Evolutionary conservation across 2,329 filamentous ascomycete species (phyloP).

Genomic region (Pleomassaria siparia): DNA sequence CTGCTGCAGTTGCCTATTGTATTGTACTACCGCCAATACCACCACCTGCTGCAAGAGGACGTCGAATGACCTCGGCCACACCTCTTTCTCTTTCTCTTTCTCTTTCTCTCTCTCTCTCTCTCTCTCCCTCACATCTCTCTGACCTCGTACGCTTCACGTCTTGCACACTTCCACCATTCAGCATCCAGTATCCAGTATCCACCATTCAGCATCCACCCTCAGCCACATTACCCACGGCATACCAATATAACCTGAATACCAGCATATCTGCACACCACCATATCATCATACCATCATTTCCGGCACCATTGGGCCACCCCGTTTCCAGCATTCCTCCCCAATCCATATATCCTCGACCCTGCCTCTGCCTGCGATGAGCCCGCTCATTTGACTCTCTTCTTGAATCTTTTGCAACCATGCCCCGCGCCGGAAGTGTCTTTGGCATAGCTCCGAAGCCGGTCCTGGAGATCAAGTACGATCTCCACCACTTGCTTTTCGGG

Average conservation of each 20-base stretch:
- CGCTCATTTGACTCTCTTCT: conserved; percentile 14
- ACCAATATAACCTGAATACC: conserved; percentile 3
- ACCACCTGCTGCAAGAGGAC: neutral
- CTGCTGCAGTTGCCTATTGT: too few species aligned
- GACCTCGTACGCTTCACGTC: too few species aligned
- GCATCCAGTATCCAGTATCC: too few species aligned
- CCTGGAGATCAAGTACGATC: conserved; percentile 47
- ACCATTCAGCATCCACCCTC: conserved; percentile 5
- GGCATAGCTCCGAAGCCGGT: conserved; percentile 35
- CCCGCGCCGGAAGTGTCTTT: conserved; percentile 38
- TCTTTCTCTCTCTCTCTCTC: neutral
- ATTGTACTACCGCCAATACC: too few species aligned
- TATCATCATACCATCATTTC: too few species aligned
- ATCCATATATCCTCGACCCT: conserved; percentile 7
- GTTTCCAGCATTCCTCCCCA: conserved; percentile 1
- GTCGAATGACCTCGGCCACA: conserved; percentile 8
- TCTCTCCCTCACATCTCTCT: too few species aligned
- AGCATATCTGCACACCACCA: too few species aligned
- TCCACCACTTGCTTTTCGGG: neutral
- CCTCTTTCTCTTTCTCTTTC: neutral
- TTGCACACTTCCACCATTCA: too few species aligned
- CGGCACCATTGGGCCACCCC: neutral
- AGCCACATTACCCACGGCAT: conserved; percentile 8
- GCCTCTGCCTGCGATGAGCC: conserved; percentile 5
- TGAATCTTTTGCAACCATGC: conserved; percentile 33